Evolutionary conservation across 1,284 basidiomycete species (phyloP).

Genomic region (Coniferiporia sulphurascens): DNA sequence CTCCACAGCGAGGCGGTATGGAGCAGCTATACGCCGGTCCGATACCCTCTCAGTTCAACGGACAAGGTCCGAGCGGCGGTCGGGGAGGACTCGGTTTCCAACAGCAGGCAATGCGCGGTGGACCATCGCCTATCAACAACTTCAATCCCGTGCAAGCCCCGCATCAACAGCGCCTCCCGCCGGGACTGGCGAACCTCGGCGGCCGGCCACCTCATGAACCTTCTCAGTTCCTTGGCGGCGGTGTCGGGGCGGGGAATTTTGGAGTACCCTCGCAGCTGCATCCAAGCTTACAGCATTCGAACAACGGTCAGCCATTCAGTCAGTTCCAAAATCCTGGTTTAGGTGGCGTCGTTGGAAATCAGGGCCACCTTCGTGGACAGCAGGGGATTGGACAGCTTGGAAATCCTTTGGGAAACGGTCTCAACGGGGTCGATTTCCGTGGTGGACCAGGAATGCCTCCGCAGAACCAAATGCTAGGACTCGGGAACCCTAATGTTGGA

Average conservation of each 20-base stretch:
- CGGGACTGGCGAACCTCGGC: slow-evolving; percentile 78
- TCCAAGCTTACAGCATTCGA: slow-evolving; percentile 42
- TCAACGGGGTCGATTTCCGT: slow-evolving; percentile 43
- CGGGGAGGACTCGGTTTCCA: slow-evolving; percentile 50
- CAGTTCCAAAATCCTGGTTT: slow-evolving; percentile 41
- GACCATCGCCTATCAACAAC: slow-evolving; percentile 54
- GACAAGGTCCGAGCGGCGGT: slow-evolving; percentile 39
- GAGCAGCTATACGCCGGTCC: slow-evolving; percentile 56
- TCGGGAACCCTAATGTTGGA: slow-evolving; percentile 37
- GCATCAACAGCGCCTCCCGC: slow-evolving; percentile 60
- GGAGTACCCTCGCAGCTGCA: slow-evolving; percentile 42
- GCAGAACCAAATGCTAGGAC: slow-evolving; percentile 40
- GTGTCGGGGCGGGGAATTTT: slow-evolving; percentile 21
- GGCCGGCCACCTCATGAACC: slow-evolving; percentile 75
- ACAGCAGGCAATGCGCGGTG: slow-evolving; percentile 61
- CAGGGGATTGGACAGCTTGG: slow-evolving; percentile 47
- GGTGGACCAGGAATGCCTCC: slow-evolving; percentile 24
- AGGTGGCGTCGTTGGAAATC: slow-evolving; percentile 40
- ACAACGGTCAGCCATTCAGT: slow-evolving; percentile 46
- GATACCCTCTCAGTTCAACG: slow-evolving; percentile 44
- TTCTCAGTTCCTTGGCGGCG: slow-evolving; percentile 53
- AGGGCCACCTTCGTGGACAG: slow-evolving; percentile 46
- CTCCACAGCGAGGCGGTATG: slow-evolving; percentile 45
- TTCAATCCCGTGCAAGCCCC: slow-evolving; percentile 42
- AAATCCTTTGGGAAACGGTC: slow-evolving; percentile 36